phyloP scores from a whole-genome alignment of 2,329 filamentous ascomycete species.

The Drechslerella dactyloides region DNA sequence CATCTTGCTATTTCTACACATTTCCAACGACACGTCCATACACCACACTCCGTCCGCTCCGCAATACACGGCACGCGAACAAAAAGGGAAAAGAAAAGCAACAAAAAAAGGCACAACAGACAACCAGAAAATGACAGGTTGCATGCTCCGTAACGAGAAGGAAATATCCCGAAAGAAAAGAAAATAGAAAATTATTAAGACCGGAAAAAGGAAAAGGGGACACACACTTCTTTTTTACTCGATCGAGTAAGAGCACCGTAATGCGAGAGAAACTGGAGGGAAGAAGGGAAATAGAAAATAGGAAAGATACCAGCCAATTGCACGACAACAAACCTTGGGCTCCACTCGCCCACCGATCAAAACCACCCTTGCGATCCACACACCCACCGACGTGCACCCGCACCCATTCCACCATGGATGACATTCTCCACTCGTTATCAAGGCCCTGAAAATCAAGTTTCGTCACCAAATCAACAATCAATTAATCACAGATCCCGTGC shows the following conservation, averaged over 20 bases:
- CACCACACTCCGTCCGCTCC: not conserved
- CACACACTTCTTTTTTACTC: too few species aligned
- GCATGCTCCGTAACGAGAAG: slow-evolving; percentile 1
- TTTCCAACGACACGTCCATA: too few species aligned
- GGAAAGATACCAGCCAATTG: too few species aligned
- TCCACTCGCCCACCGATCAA: not conserved
- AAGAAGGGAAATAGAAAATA: not conserved
- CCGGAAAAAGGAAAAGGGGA: not conserved
- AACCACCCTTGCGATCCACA: not conserved
- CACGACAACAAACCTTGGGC: too few species aligned
- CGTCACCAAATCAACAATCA: not conserved
- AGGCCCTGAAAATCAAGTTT: slow-evolving; percentile 1
- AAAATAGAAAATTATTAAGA: not conserved
- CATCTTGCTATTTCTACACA: too few species aligned
- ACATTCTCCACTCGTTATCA: not conserved
- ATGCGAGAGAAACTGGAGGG: not conserved
- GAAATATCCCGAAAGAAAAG: not conserved
- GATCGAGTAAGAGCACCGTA: too few species aligned
- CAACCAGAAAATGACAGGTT: not conserved
- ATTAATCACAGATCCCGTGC: not conserved
- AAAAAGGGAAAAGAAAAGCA: slow-evolving; percentile 1
- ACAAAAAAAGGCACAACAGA: slow-evolving; percentile 3
- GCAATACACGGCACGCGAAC: not conserved
- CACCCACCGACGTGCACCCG: not conserved
- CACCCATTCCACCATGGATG: not conserved